Base-by-base conservation (phyloP, 768 basidiomycete species). In the Lentinula boryana region DNA sequence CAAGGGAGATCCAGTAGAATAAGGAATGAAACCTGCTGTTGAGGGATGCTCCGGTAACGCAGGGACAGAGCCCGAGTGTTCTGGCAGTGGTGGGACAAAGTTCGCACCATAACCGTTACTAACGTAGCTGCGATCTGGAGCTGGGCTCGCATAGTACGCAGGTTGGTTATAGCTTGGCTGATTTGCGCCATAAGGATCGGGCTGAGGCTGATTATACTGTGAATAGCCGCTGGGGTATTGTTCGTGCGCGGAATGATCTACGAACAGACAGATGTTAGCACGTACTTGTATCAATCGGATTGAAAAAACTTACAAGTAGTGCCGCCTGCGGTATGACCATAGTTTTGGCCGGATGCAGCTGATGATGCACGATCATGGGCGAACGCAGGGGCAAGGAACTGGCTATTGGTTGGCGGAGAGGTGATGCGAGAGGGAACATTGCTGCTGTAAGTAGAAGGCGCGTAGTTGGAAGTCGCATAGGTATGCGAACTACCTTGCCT, bases 181-280 rank as follows among this genome's bases (percentile, higher is more conserved):
- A 32, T 23, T 32, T 13, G 9, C 31, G 44, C 78, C 76, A 66
- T 76, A 73, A 46, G 68, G 18, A 23, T 67, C 63, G 55, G 69
- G 66, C 60, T 73, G 70, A 33, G 69, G 63, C 53, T 67, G 66
- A 56, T 87, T 84, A 41, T 85, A 81, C 53, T 76, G 76, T 7
- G 78, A 74, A 67, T 82, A 83, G 41, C 68, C 70, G 13, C 78
- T 74, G 16, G 74, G 71, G 58, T 82, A 78, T 60, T 83, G 81
- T 33, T 80, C 75, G 61, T 85, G 83, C 13, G 82, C 80, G 31
- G 83, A 75, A 65, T 85, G 81, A 66, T 88, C 88, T 89, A 10
- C 27, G 27, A 27, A 27, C 27, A 64, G 49, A 50, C 64, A 57
- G 58, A 40, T 57, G 49, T 59, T 40, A 51, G 61, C 31, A 23